Conservation (phyloP, 2,329 filamentous ascomycete species). For the Neurospora sp. region DNA sequence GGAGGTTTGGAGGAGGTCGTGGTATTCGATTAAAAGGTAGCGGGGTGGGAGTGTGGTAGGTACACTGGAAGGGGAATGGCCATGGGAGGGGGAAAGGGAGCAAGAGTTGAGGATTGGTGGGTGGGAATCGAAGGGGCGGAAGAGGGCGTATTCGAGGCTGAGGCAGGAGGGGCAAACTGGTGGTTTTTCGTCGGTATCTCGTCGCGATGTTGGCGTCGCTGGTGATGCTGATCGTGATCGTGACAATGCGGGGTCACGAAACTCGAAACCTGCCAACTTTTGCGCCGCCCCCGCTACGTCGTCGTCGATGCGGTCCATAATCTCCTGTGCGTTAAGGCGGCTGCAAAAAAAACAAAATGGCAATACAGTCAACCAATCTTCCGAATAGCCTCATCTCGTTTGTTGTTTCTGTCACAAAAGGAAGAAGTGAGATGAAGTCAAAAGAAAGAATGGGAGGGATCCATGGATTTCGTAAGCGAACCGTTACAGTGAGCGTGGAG, state of each 20-base stretch:
- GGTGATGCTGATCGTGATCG: background rate
- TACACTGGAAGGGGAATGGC: background rate
- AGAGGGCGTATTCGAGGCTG: constrained; percentile 1
- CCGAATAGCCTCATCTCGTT: background rate
- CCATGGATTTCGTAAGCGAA: background rate
- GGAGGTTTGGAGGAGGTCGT: background rate
- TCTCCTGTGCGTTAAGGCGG: background rate
- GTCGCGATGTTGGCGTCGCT: background rate
- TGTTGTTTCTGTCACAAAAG: background rate
- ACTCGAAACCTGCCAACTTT: background rate
- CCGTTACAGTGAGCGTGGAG: background rate
- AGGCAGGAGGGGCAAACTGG: constrained; percentile 3
- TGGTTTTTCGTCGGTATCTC: background rate
- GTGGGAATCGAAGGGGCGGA: background rate
- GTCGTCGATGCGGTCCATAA: background rate
- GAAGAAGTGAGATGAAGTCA: background rate
- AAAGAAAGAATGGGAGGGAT: background rate
- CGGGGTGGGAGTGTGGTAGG: background rate
- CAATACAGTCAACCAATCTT: background rate
- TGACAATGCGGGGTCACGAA: background rate
- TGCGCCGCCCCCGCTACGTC: background rate
- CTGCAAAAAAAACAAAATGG: background rate
- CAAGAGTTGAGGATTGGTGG: background rate
- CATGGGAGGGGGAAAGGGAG: background rate
- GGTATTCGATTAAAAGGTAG: constrained; percentile 2